Conservation (phyloP, 2,329 filamentous ascomycete species). For the Ophiostoma australiae region DNA sequence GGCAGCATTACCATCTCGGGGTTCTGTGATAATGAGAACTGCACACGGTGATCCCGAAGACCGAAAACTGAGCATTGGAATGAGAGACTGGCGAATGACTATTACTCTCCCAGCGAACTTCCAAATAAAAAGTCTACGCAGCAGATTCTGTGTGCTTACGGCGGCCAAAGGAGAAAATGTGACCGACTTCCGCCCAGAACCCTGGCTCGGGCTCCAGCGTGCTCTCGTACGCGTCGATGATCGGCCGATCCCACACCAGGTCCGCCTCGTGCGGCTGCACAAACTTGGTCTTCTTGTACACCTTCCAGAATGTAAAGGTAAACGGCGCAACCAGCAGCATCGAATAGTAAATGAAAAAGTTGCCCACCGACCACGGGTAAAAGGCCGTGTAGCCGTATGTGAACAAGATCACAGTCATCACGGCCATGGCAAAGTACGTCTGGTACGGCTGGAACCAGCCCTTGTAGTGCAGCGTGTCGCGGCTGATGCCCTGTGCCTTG, state of each 20-base stretch:
- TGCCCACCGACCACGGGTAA: slow-evolving; percentile 43
- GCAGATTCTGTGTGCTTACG: neutral
- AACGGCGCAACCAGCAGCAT: slow-evolving; percentile 52
- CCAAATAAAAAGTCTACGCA: neutral
- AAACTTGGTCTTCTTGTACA: slow-evolving; percentile 53
- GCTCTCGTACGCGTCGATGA: slow-evolving; percentile 38
- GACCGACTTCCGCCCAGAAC: slow-evolving; percentile 24
- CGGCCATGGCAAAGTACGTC: slow-evolving; percentile 33
- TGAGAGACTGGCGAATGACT: no score
- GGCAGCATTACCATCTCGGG: neutral
- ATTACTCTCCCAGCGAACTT: no score
- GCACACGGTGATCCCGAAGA: neutral
- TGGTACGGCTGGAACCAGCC: slow-evolving; percentile 39
- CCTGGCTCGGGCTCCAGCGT: slow-evolving; percentile 22
- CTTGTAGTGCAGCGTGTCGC: slow-evolving; percentile 37
- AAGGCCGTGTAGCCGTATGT: slow-evolving; percentile 54
- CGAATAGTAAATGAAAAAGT: slow-evolving; percentile 52
- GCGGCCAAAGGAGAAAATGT: slow-evolving; percentile 10
- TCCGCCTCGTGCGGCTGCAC: slow-evolving; percentile 28
- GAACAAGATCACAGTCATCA: slow-evolving; percentile 25
- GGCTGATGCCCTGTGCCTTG: slow-evolving; percentile 36
- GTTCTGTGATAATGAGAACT: no score
- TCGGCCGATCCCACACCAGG: slow-evolving; percentile 30
- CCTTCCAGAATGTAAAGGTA: slow-evolving; percentile 58
- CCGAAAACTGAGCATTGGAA: neutral